These are phyloP conservation scores for Akebia trifoliata DNA, from an alignment of 164 flowering plant genomes.

Conservation along the genomic window DNA sequence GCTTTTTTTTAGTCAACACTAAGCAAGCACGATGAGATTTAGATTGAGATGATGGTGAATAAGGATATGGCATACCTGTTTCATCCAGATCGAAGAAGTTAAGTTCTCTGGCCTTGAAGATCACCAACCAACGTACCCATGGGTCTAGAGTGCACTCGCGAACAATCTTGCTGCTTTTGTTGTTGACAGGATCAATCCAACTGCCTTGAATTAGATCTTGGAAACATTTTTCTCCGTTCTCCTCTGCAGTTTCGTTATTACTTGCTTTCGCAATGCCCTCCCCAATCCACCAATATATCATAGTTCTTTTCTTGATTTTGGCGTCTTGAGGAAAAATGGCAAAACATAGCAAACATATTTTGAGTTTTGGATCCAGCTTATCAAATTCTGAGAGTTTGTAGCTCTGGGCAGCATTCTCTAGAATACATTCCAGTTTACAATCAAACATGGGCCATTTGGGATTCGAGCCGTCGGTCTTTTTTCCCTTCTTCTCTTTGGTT, in stretches of 20 bases:
- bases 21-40: background rate
- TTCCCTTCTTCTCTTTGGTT: no score
- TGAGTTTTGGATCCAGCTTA: background rate
- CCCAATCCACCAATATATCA: constrained; percentile 45
- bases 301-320: constrained; percentile 24
- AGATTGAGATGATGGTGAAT: no score
- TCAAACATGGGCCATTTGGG: no score
- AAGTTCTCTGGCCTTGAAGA: constrained; percentile 5
- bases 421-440: no score
- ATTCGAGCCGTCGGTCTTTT: no score
- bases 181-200: constrained; percentile 22
- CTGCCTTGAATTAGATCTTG: background rate
- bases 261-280: constrained; percentile 23
- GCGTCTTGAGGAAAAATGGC: constrained; percentile 35
- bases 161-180: background rate
- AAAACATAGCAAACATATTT: constrained; percentile 33
- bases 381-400: background rate
- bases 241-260: constrained; percentile 6
- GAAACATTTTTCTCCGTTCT: constrained; percentile 12
- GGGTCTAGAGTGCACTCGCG: constrained; percentile 25
- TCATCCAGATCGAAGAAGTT: constrained; percentile 19
- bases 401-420: background rate
- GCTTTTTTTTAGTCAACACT: no score
- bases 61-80: background rate
- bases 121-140: constrained; percentile 19